Evolutionary conservation across 1,139 yeast genomes (phyloP), one percentile per base, ranked within the genome.

Genomic region (Hyphopichia wangnamkhiaoensis): DNA sequence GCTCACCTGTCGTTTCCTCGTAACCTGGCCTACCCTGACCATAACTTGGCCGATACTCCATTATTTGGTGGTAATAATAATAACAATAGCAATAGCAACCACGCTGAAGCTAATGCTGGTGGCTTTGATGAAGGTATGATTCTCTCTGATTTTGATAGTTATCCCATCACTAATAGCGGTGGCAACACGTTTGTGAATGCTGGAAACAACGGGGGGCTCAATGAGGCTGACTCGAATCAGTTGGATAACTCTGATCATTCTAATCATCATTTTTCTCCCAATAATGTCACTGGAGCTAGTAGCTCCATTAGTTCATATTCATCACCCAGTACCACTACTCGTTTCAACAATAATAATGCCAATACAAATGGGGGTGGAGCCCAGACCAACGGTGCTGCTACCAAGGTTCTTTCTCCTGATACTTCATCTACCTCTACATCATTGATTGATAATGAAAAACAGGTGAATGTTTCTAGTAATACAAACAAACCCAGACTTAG

Each of bases 281-380:
- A 21, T 21, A 21, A 21, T 10, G 24, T 21, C 24, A 10, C 10
- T 7, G 28, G 17, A 13, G 28, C 20, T 8, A 24, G 18, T 9
- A 24, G 26, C 5, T 45, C 56, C 3, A 21, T 45, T 3, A 49
- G 54, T 40, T 48, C 50, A 12, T 41, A 43, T 14, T 51, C 55
- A 9, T 51, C 56, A n/a, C 52, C 55, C 5, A 47, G 49, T 4
- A 46, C 47, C 10, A 42, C 42, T 18, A 42, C 37, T 25, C 38
- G 46, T 5, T 28, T 28, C 12, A 28, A 28, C 28, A 25, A 25
- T 25, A 12, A 12, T 28, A 15, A 16, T 5, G 15, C 3, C 5
- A 28, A 8, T 28, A 10, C 10, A 14, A 4, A 16, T 18, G 17
- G 5, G 8, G 31, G 20, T 16, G 20, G n/a, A 10, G 20, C 5